Percentiles rank a stretch among this genome's conserved stretches.
Conservation (phyloP, 176 grass and related monocot genomes). For the Zea luxurians region DNA sequence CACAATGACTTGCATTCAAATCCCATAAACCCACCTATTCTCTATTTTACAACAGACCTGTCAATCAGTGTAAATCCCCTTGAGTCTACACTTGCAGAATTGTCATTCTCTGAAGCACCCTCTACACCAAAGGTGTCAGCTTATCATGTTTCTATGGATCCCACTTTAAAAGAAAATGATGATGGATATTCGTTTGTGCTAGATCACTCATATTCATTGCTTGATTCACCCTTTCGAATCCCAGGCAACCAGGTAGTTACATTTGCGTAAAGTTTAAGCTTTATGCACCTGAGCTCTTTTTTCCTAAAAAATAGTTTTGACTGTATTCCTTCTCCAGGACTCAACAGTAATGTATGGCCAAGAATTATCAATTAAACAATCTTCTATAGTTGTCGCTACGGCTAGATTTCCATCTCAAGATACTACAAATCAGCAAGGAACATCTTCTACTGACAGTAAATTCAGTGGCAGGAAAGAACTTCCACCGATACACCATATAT, state of each 20-base stretch:
- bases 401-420: constrained; percentile 44
- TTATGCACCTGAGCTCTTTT: background rate
- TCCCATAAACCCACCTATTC: too few species aligned
- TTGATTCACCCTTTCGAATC: constrained; percentile 48
- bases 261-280: constrained; percentile 10
- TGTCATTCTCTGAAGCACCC: constrained; percentile 69
- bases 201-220: constrained; percentile 48
- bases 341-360: constrained; percentile 38
- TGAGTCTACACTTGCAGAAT: constrained; percentile 62
- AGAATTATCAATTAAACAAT: constrained; percentile 41
- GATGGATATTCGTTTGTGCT: constrained; percentile 41
- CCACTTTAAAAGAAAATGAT: constrained; percentile 39
- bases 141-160: constrained; percentile 47
- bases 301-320: constrained; percentile 6
- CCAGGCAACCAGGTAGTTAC: constrained; percentile 60
- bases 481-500: constrained; percentile 67
- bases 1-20: too few species aligned
- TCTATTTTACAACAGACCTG: too few species aligned
- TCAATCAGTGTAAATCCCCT: constrained; percentile 52
- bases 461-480: constrained; percentile 72
- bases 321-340: constrained; percentile 27
- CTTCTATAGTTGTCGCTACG: constrained; percentile 31
- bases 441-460: constrained; percentile 54
- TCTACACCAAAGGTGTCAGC: constrained; percentile 38
- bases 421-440: constrained; percentile 49